Base-by-base conservation (phyloP, 805 yeast species). In the Zygoascus bituminiphila region DNA sequence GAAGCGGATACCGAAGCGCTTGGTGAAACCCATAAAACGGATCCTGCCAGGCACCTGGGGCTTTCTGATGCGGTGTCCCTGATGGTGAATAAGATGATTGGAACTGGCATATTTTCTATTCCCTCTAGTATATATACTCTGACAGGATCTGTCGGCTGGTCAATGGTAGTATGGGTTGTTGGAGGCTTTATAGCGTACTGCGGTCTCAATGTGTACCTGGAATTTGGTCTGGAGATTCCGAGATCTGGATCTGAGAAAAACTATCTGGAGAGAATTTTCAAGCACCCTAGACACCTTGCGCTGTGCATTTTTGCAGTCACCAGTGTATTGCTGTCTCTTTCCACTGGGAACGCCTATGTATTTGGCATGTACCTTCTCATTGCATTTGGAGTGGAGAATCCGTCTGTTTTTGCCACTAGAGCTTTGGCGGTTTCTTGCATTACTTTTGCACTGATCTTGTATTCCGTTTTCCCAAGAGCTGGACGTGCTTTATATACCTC, bases 41-140 rank as follows among this genome's bases (percentile, higher is more conserved):
- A 29, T 12, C 33, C 33, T 12, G 9, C n/a, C n/a, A 29, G 33
- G n/a, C 44, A 41, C 19, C 44, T 68, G 19, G 72, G 72, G 2
- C 53, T 63, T 2, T 35, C 53, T 2, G 63, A 70, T 1, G 63
- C 72, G 1, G 56, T 62, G 17, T 63, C 66, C 26, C 57, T 82
- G 46, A 77, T 80, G 60, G 67, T 82, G 52, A 82, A 82, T 63
- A 73, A 82, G 56, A 81, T 81, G 77, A 75, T 82, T 46, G 89
- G 89, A 38, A 81, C 88, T 2, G 89, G 88, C 23, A 79, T 82
- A 35, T 82, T 82, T 63, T 72, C 81, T 37, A 78, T 84, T 3
- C 83, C 87, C 1, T 76, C 85, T 3, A 72, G 82, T 23, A 79
- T 82, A 33, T 81, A 75, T 53, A 59, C 67, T 8, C 64, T 76